Base-by-base conservation (phyloP, 225 moss, liverwort and hornwort genomes). In the Antitrichia curtipendula region DNA sequence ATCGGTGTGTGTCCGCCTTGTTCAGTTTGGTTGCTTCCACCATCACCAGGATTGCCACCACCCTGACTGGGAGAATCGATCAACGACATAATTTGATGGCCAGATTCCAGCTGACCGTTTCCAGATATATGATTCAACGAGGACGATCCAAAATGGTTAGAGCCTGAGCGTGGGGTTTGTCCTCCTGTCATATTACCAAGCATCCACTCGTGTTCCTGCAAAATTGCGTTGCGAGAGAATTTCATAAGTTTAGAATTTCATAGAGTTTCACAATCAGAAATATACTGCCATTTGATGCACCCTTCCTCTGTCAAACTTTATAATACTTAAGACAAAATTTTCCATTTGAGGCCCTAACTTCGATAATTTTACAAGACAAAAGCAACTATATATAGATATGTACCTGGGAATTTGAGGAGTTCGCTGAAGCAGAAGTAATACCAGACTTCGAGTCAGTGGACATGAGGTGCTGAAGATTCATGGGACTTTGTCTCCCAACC, bases 181-280 rank as follows among this genome's bases (percentile, higher is more conserved):
- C 95, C 96, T 85, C 95, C 94, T 74, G 95, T 85, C 88, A 95
- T 88, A 70, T 89, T 95, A 36, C 96, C 97, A 72, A 98, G 94
- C 90, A 98, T 95, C 96, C 96, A 98, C 82, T 98, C 94, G 72
- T 91, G 94, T 64, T 94, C 94, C 94, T 94, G 91, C 56, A 86
- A 81, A 64, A 77, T 69, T 49, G 23, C 59, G 47, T 63, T 40
- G 36, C 71, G 70, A 63, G 49, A 81, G 58, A 56, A 66, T 61
- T 28, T 57, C 57, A 28, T 57, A 40, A 57, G 40, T 40, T 12
- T 5, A 28, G 28, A 78, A 57, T 18, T 40, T 57, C 60, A 21
- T 58, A 13, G 15, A 47, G 47, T 47, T 32, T 63, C 63, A 49
- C 47, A 41, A 50, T 74, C 50, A 82, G 38, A 77, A 85, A 41